Conservation (phyloP, 1,284 basidiomycete genomes). For the Rhodotorula sp. region DNA sequence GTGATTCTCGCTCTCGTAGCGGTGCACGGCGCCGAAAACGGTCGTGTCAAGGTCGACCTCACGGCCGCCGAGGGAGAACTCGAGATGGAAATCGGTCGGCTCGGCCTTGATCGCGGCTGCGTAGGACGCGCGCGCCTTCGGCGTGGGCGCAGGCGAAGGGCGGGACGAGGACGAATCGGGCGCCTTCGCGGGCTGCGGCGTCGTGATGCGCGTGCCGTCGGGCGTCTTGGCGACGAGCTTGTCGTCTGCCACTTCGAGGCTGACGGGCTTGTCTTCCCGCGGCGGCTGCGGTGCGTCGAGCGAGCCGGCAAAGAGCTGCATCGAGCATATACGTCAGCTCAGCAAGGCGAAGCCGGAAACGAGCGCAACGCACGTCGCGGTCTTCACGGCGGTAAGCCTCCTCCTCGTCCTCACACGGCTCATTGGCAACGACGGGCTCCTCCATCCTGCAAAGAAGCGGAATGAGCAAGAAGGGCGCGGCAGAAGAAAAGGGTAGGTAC, state of each 20-base stretch:
- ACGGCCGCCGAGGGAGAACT: slow-evolving; percentile 88
- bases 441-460: slow-evolving; percentile 18
- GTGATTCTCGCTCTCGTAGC: slow-evolving; percentile 58
- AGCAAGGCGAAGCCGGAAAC: too few relatives aligned
- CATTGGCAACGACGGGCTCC: not conserved
- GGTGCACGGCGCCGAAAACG: slow-evolving; percentile 92
- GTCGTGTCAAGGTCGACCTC: slow-evolving; percentile 81
- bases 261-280: slow-evolving; percentile 74
- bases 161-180: slow-evolving; percentile 44
- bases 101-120: slow-evolving; percentile 89
- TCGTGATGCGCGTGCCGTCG: slow-evolving; percentile 88
- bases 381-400: slow-evolving; percentile 55
- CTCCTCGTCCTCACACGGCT: slow-evolving; percentile 41
- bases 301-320: slow-evolving; percentile 59
- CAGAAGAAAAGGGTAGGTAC: slow-evolving; percentile 26
- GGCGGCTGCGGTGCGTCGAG: slow-evolving; percentile 52
- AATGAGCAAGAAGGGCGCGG: too few relatives aligned
- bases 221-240: slow-evolving; percentile 94
- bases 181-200: slow-evolving; percentile 61
- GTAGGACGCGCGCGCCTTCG: slow-evolving; percentile 63
- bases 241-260: slow-evolving; percentile 71
- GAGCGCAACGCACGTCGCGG: slow-evolving; percentile 51
- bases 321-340: not conserved
- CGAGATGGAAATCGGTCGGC: slow-evolving; percentile 92
- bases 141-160: slow-evolving; percentile 31